These are phyloP conservation scores for Leucosporidium scottii DNA, from an alignment of 768 basidiomycete species.

Conservation along the genomic window DNA sequence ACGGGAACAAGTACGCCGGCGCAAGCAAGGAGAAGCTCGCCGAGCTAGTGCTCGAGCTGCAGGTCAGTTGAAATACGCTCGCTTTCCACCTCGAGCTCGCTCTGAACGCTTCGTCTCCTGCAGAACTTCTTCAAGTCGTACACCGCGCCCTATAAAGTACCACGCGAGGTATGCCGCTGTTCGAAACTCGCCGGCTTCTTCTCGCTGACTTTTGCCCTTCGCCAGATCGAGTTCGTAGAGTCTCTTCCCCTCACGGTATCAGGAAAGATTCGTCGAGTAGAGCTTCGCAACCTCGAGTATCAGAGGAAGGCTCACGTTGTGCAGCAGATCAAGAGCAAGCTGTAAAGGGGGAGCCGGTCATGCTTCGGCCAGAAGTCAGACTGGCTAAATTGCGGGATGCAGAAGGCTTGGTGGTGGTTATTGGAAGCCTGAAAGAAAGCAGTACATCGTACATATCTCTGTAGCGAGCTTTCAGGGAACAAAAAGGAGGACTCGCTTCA, in stretches of 20 bases:
- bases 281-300: conserved; percentile 28
- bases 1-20: background rate
- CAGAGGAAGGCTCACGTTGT: conserved; percentile 24
- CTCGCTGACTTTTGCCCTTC: background rate
- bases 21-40: background rate
- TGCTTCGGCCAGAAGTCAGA: too few species aligned
- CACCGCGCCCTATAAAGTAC: conserved; percentile 29
- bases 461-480: too few species aligned
- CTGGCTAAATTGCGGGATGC: too few species aligned
- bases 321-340: conserved; percentile 14
- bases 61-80: background rate
- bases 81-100: background rate
- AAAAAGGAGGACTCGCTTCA: too few species aligned
- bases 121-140: conserved; percentile 14
- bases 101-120: too few species aligned
- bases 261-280: conserved; percentile 27
- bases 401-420: too few species aligned
- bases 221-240: conserved; percentile 15
- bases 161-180: conserved; percentile 17
- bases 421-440: too few species aligned
- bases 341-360: conserved; percentile 4
- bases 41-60: conserved; percentile 17
- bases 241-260: conserved; percentile 26
- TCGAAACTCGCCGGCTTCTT: too few species aligned
- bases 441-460: too few species aligned